Evolutionary conservation across 2,329 filamentous ascomycete genomes (phyloP).

Genomic region (Fragosphaeria purpurea): DNA sequence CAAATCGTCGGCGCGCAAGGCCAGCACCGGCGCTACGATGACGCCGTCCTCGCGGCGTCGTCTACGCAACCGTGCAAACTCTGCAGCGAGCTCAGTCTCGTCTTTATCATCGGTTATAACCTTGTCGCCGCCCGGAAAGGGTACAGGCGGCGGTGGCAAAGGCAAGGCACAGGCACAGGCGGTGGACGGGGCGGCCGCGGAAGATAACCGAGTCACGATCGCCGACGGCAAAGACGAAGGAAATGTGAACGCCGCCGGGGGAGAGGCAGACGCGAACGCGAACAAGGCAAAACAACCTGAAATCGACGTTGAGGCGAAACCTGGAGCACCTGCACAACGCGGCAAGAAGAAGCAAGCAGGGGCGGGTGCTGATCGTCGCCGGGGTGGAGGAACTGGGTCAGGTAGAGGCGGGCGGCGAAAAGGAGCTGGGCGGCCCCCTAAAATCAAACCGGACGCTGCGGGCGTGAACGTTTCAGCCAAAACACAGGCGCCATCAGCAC

Average conservation of each 20-base stretch:
- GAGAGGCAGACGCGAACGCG: background rate
- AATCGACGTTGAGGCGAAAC: background rate
- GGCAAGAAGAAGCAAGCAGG: background rate
- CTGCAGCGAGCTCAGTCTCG: conserved; percentile 17
- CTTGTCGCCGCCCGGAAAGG: conserved; percentile 16
- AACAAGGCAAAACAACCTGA: background rate
- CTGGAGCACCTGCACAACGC: background rate
- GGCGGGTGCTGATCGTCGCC: conserved; percentile 1
- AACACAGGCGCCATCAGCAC: background rate
- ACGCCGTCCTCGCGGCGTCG: background rate
- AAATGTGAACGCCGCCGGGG: conserved; percentile 11
- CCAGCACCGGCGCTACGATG: background rate
- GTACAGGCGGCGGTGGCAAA: conserved; percentile 10
- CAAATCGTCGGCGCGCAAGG: conserved; percentile 8
- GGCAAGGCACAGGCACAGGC: conserved; percentile 1
- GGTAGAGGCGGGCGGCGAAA: conserved; percentile 11
- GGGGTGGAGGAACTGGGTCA: conserved; percentile 3
- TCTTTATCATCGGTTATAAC: conserved; percentile 25
- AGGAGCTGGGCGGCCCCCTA: conserved; percentile 12
- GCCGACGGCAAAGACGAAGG: background rate
- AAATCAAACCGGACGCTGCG: conserved; percentile 1
- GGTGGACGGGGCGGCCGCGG: conserved; percentile 3
- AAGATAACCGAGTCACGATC: conserved; percentile 9
- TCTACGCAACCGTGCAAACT: conserved; percentile 13
- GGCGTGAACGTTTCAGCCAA: background rate